These are phyloP conservation scores for Strobilomyces dryophilus DNA, from an alignment of 768 basidiomycete species.

Conservation along the genomic window DNA sequence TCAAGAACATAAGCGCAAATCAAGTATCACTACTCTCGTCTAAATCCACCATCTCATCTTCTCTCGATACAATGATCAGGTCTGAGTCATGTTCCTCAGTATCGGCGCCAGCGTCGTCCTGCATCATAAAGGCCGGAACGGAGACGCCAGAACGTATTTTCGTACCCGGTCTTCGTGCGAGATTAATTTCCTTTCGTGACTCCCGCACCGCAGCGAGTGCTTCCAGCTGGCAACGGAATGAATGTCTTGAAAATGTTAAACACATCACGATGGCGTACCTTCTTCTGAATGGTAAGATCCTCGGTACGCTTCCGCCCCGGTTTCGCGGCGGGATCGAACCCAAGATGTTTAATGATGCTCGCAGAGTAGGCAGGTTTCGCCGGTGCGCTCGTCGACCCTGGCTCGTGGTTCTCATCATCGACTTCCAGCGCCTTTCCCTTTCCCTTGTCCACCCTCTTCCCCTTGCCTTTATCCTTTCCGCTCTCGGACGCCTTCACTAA, in stretches of 20 bases:
- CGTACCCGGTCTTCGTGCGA: constrained; percentile 63
- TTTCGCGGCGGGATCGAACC: constrained; percentile 73
- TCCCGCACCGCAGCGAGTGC: constrained; percentile 49
- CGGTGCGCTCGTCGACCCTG: constrained; percentile 11
- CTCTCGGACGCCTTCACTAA: constrained; percentile 20
- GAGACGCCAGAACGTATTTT: constrained; percentile 60
- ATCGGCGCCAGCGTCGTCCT: background rate
- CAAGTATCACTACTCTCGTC: constrained; percentile 20
- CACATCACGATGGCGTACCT: constrained; percentile 39
- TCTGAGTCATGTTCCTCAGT: constrained; percentile 11
- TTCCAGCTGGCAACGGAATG: constrained; percentile 41
- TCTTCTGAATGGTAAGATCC: constrained; percentile 45
- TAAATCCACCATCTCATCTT: constrained; percentile 19
- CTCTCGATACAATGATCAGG: constrained; percentile 3
- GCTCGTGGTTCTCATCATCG: constrained; percentile 13
- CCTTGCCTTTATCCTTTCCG: constrained; percentile 15
- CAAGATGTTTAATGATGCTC: constrained; percentile 62
- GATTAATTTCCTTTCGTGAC: constrained; percentile 47
- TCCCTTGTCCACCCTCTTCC: constrained; percentile 15
- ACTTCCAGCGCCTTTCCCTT: constrained; percentile 8
- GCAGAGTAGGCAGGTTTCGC: constrained; percentile 58
- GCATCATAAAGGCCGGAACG: constrained; percentile 31
- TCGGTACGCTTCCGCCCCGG: constrained; percentile 41
- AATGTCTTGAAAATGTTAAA: background rate
- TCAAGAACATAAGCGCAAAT: too few relatives aligned